phyloP scores from a whole-genome alignment of 257 asterid genomes.

The Nyctanthes arbortristis region DNA sequence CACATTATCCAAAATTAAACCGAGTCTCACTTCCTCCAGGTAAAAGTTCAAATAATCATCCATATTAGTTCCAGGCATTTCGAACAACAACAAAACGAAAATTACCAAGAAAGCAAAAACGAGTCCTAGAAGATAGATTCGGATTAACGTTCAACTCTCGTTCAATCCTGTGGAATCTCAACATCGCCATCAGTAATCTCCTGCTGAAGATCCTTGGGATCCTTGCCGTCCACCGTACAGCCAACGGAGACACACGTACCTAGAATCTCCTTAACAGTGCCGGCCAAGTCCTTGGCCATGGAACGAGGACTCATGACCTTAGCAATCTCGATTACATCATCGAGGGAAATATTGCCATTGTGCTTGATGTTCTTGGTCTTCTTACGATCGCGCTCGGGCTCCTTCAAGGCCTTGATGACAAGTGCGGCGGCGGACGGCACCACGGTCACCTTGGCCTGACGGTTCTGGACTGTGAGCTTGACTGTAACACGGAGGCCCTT shows the following conservation, averaged over 20 bases:
- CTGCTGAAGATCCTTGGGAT: conserved; percentile 74
- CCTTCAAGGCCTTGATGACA: conserved; percentile 72
- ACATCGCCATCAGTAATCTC: conserved; percentile 66
- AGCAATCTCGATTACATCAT: conserved; percentile 69
- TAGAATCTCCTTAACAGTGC: conserved; percentile 71
- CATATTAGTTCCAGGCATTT: conserved; percentile 9
- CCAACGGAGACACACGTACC: conserved; percentile 77
- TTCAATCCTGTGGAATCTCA: conserved; percentile 56
- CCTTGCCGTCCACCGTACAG: conserved; percentile 68
- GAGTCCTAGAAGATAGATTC: background rate
- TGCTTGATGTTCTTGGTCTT: conserved; percentile 70
- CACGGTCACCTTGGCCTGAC: conserved; percentile 71
- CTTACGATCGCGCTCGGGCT: conserved; percentile 72
- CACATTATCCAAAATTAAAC: conserved; percentile 8
- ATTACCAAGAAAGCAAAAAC: conserved; percentile 13
- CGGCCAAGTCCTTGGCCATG: conserved; percentile 66
- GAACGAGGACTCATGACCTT: conserved; percentile 59
- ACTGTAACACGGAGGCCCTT: conserved; percentile 81
- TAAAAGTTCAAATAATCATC: background rate
- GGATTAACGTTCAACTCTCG: background rate
- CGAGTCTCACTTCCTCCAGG: conserved; percentile 15
- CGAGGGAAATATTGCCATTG: conserved; percentile 64
- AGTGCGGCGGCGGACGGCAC: conserved; percentile 75
- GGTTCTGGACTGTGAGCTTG: conserved; percentile 67
- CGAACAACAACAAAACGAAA: background rate